These are phyloP conservation scores for Musa schizocarpa DNA, from an alignment of 176 grass and related monocot species.

Conservation along the genomic window DNA sequence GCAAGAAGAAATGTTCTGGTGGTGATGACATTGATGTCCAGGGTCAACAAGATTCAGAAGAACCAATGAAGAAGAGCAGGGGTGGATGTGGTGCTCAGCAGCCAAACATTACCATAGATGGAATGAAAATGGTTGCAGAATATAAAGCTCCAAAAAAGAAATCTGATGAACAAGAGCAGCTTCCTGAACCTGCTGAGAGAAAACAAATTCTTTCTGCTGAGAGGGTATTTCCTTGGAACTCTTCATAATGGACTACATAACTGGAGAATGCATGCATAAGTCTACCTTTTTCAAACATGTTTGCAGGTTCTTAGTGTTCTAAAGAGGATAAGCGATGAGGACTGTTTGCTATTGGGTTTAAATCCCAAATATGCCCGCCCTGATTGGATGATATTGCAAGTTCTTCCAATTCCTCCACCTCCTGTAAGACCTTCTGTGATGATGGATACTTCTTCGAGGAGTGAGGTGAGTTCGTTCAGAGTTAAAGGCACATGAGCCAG, in stretches of 20 bases:
- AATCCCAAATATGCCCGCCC: constrained; percentile 94
- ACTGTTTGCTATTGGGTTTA: constrained; percentile 77
- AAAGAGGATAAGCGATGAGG: constrained; percentile 91
- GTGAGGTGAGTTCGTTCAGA: constrained; percentile 49
- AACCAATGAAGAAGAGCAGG: constrained; percentile 66
- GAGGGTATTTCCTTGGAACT: constrained; percentile 39
- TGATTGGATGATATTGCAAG: constrained; percentile 99
- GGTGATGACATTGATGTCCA: constrained; percentile 86
- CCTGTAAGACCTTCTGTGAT: constrained; percentile 99
- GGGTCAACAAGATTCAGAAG: constrained; percentile 66
- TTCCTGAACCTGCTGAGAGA: constrained; percentile 83
- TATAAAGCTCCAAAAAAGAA: constrained; percentile 92
- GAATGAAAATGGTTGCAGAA: constrained; percentile 99
- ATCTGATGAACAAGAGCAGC: constrained; percentile 82
- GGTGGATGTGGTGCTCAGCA: constrained; percentile 93
- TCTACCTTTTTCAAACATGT: neutral
- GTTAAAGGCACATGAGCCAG: neutral
- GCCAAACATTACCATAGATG: constrained; percentile 96
- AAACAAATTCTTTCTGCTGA: constrained; percentile 94
- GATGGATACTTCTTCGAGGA: constrained; percentile 99
- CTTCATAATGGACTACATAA: neutral
- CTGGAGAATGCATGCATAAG: too few species aligned
- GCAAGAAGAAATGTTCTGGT: constrained; percentile 75
- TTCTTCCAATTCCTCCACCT: constrained; percentile 90
- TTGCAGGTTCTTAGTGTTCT: constrained; percentile 90